These are phyloP conservation scores for Sclerotiophoma versabilis DNA, from an alignment of 2,329 filamentous ascomycete genomes.

Conservation along the genomic window DNA sequence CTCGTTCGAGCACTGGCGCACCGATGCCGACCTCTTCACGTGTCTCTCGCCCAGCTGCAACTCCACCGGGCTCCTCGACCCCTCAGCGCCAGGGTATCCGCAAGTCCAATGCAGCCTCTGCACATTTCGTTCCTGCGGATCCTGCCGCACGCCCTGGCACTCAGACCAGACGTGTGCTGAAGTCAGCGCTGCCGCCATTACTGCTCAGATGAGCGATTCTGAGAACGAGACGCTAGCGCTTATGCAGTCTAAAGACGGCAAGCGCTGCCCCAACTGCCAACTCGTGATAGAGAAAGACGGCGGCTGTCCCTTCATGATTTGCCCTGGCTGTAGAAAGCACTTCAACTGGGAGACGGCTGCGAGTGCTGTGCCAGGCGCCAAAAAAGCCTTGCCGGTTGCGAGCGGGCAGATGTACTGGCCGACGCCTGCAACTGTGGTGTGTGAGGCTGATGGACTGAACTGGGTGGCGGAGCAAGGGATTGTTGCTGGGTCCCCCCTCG, in stretches of 20 bases:
- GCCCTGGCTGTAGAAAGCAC: slow-evolving; percentile 30
- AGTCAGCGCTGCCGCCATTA: slow-evolving; percentile 20
- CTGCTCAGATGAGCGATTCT: slow-evolving; percentile 29
- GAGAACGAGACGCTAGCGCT: slow-evolving; percentile 33
- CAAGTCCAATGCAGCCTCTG: slow-evolving; percentile 35
- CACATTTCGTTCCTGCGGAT: slow-evolving; percentile 27
- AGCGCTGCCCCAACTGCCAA: slow-evolving; percentile 40
- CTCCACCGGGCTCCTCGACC: slow-evolving; percentile 26
- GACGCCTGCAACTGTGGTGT: neutral
- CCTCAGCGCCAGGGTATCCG: slow-evolving; percentile 29
- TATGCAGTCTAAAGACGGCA: slow-evolving; percentile 35
- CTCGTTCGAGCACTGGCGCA: slow-evolving; percentile 32
- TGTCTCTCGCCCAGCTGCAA: slow-evolving; percentile 27
- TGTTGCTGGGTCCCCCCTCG: neutral
- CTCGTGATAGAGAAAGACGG: slow-evolving; percentile 42
- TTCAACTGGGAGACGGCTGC: slow-evolving; percentile 39
- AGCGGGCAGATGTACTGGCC: neutral
- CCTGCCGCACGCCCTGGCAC: slow-evolving; percentile 37
- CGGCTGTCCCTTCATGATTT: slow-evolving; percentile 37
- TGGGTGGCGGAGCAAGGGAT: neutral
- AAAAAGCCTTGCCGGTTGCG: slow-evolving; percentile 12
- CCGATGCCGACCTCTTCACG: slow-evolving; percentile 19
- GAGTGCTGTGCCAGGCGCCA: slow-evolving; percentile 29
- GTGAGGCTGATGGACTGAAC: slow-evolving; percentile 10
- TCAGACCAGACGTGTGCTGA: slow-evolving; percentile 33